Base-by-base conservation (phyloP, 2,329 filamentous ascomycete species). In the Beauveria caledonica region DNA sequence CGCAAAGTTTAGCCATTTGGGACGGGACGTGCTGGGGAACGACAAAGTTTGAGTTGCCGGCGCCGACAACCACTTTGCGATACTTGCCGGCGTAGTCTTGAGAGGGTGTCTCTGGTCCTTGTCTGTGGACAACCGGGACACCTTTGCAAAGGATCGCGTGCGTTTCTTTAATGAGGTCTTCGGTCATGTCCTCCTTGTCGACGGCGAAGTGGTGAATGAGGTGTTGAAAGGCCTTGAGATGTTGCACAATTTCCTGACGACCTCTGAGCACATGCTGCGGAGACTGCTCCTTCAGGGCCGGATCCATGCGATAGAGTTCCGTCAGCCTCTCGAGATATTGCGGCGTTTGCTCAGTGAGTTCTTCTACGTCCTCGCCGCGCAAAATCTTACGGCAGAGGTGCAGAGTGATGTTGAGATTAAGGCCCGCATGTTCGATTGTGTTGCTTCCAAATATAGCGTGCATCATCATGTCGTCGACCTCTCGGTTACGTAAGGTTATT, bases 191-290 rank as follows among this genome's bases (percentile, higher is more conserved):
- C 29, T 53, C 21, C 1, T 42, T 42, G 0, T 53, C 8, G 21
- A 42, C 88, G 72, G 62, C 86, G 80, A 58, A 49, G 13, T 19
- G n/a, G 13, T 27, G 44, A 9, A 68, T 13, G 0, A 70, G 48
- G 15, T 68, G 40, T 3, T 67, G 23, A 6, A 63, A 70, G 1
- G 68, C 66, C 17, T 58, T 63, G 10, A 62, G 23, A 3, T 69
- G 68, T 15, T 69, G 67, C 0, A 68, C 21, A 0, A 69, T 57
- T 23, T 69, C 68, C 8, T 62, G 59, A 1, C 53, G 50, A 3
- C 66, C 64, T 2, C 61, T 62, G 5, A 67, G 21, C 8, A 65
- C 9, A 3, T 56, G 17, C 3, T 64, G 17, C 7, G 0, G 62
- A 51, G 52, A 44, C 8, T 54, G 6, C 2, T 44, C 15, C 7